Percentiles rank a stretch among this genome's conserved stretches.
Evolutionary conservation across 495 filamentous ascomycete species (phyloP).

Genomic region (Pseudotulostoma volvatum): DNA sequence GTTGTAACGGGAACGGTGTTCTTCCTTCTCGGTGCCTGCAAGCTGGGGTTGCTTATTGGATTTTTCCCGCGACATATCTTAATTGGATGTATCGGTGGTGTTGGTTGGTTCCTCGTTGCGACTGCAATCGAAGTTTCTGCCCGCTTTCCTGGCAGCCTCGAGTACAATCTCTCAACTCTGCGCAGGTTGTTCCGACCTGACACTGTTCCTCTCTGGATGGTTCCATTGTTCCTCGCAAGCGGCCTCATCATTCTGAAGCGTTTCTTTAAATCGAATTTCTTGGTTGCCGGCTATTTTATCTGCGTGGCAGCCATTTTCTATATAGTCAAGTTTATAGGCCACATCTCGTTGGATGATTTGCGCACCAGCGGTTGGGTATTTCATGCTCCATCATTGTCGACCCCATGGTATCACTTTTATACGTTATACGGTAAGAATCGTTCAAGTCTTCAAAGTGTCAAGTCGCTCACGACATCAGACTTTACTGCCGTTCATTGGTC

Average conservation of each 20-base stretch:
- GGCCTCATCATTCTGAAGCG: conserved; percentile 59
- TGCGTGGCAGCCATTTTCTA: conserved; percentile 70
- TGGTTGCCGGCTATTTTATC: conserved; percentile 78
- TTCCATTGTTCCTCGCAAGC: conserved; percentile 62
- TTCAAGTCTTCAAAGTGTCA: too few relatives aligned
- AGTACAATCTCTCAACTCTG: conserved; percentile 61
- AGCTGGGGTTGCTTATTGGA: conserved; percentile 76
- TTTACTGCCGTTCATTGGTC: conserved; percentile 61
- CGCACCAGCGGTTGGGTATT: conserved; percentile 78
- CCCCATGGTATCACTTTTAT: conserved; percentile 96
- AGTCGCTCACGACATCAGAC: too few relatives aligned
- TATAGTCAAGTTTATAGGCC: conserved; percentile 48
- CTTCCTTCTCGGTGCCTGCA: conserved; percentile 72
- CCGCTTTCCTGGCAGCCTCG: conserved; percentile 64
- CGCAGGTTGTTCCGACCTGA: conserved; percentile 50
- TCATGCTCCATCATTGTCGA: conserved; percentile 59
- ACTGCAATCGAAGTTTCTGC: conserved; percentile 94
- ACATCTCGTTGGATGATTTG: conserved; percentile 43
- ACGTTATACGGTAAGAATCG: conserved; percentile 61
- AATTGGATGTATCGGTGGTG: conserved; percentile 94
- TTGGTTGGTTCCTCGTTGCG: conserved; percentile 86
- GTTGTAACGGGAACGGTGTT: conserved; percentile 82
- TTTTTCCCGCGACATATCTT: conserved; percentile 94
- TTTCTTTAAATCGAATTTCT: conserved; percentile 59
- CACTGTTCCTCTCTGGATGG: conserved; percentile 66